A percentile compares a stretch with the other conserved stretches of the same genome.
Evolutionary conservation across 2,329 filamentous ascomycete genomes (phyloP).

Genomic region (Penicillium sp.): DNA sequence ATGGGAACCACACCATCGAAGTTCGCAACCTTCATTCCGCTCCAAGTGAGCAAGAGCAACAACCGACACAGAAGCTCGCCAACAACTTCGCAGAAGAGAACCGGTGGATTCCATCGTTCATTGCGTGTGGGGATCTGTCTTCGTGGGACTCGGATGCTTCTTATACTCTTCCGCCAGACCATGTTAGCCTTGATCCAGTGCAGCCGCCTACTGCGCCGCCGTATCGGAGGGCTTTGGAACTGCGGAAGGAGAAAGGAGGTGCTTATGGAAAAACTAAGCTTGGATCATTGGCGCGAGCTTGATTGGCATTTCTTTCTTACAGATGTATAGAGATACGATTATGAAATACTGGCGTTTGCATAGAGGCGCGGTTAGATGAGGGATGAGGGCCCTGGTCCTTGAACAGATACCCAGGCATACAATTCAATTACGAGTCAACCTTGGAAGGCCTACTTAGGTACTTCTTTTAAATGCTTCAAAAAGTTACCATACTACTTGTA

Average conservation of each 20-base stretch:
- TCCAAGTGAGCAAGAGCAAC: slow-evolving; percentile 12
- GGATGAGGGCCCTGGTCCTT: not conserved
- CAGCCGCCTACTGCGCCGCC: slow-evolving; percentile 94
- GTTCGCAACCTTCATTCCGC: slow-evolving; percentile 37
- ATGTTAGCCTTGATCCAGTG: slow-evolving; percentile 82
- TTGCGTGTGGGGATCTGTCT: slow-evolving; percentile 94
- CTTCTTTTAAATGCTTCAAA: too few relatives aligned
- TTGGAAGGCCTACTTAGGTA: not conserved
- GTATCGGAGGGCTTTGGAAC: slow-evolving; percentile 84
- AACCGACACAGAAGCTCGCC: slow-evolving; percentile 18
- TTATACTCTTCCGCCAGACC: slow-evolving; percentile 79
- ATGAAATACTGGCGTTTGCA: slow-evolving; percentile 6
- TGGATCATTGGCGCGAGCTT: slow-evolving; percentile 23
- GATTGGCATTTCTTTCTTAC: slow-evolving; percentile 6
- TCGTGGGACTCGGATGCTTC: slow-evolving; percentile 94
- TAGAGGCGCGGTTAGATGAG: not conserved
- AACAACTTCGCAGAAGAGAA: slow-evolving; percentile 41
- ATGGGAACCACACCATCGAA: slow-evolving; percentile 20
- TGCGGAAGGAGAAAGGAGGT: slow-evolving; percentile 69
- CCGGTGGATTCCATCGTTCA: slow-evolving; percentile 88
- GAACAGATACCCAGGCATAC: not conserved
- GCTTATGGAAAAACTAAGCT: slow-evolving; percentile 67
- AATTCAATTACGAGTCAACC: not conserved
- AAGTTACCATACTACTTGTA: not conserved
- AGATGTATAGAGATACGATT: slow-evolving; percentile 14